phyloP scores from a whole-genome alignment of 768 basidiomycete species.

The Hygrophorus pudorinus region DNA sequence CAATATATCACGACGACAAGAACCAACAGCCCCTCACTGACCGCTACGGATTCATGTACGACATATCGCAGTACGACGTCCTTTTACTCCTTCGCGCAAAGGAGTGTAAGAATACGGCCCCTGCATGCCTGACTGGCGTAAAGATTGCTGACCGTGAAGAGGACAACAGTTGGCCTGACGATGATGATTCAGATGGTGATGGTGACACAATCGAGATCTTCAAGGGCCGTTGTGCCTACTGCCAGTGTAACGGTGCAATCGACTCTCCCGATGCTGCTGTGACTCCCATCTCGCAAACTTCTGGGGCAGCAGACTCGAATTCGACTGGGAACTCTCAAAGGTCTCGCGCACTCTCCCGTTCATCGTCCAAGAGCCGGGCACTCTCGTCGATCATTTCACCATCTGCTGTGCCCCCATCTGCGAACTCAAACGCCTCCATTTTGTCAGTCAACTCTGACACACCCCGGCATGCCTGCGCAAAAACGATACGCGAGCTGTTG shows the following conservation, averaged over 20 bases:
- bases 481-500: constrained; percentile 65
- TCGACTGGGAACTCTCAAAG: constrained; percentile 5
- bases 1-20: constrained; percentile 38
- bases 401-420: constrained; percentile 12
- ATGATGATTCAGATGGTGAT: constrained; percentile 33
- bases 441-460: constrained; percentile 50
- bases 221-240: constrained; percentile 23
- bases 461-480: constrained; percentile 66
- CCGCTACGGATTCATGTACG: constrained; percentile 87
- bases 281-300: constrained; percentile 8
- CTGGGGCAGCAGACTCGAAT: constrained; percentile 3
- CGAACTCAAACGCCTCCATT: constrained; percentile 36
- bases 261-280: constrained; percentile 12
- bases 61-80: constrained; percentile 72
- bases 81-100: constrained; percentile 64
- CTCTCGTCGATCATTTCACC: constrained; percentile 29
- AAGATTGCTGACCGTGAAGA: constrained; percentile 81
- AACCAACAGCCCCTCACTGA: constrained; percentile 63
- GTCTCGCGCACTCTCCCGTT: constrained; percentile 26
- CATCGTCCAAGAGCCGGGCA: constrained; percentile 41
- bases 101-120: constrained; percentile 65
- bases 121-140: constrained; percentile 79
- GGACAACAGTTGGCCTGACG: constrained; percentile 68
- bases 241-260: constrained; percentile 30
- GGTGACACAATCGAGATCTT: constrained; percentile 34